These are phyloP conservation scores for Malania oleifera DNA, from an alignment of 164 flowering plant genomes.

Conservation along the genomic window DNA sequence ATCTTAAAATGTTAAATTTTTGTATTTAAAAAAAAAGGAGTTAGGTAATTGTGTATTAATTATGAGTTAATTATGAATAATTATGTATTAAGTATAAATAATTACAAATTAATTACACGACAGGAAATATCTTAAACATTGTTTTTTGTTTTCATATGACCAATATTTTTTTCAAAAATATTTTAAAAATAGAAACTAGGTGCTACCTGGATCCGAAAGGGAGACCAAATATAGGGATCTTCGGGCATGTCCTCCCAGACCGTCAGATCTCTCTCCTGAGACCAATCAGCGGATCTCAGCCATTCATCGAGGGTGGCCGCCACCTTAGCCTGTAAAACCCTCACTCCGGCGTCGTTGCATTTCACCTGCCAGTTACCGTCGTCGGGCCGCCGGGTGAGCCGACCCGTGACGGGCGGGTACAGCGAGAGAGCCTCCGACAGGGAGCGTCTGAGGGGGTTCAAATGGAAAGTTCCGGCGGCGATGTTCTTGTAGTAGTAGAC, in stretches of 20 bases:
- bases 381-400: constrained; percentile 34
- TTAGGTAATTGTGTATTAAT: too few species aligned
- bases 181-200: too few species aligned
- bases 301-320: constrained; percentile 56
- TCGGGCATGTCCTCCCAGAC: constrained; percentile 68
- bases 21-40: too few species aligned
- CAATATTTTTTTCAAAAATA: too few species aligned
- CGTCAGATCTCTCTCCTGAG: constrained; percentile 54
- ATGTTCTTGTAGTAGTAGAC: constrained; percentile 49
- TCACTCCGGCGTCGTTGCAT: constrained; percentile 72
- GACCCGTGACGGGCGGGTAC: constrained; percentile 62
- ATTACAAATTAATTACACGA: too few species aligned
- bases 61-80: too few species aligned
- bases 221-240: constrained; percentile 61
- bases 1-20: too few species aligned
- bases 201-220: constrained; percentile 73
- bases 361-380: constrained; percentile 61
- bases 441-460: constrained; percentile 33
- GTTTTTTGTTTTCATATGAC: too few species aligned
- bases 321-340: constrained; percentile 51
- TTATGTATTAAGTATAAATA: too few species aligned
- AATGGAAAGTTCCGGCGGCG: constrained; percentile 16
- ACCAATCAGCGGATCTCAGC: constrained; percentile 47
- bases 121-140: too few species aligned
- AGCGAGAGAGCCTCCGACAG: constrained; percentile 37